Evolutionary conservation across 768 basidiomycete genomes (phyloP).

Genomic region (Boletus sensibilis): DNA sequence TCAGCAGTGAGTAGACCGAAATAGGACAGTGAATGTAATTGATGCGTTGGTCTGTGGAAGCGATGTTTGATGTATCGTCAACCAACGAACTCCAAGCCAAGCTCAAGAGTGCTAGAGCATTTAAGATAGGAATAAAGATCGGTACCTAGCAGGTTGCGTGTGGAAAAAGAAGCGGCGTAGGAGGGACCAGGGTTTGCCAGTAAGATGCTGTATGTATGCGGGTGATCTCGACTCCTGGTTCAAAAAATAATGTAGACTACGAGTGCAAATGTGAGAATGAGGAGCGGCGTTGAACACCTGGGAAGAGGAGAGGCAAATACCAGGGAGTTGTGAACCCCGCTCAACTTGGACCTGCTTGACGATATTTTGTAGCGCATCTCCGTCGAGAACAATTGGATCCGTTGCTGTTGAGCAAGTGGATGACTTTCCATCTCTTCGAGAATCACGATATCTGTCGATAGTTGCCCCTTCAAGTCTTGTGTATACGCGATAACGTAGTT

Average conservation of each 20-base stretch:
- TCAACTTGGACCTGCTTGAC: not conserved
- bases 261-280: slow-evolving; percentile 7
- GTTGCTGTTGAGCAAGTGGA: not conserved
- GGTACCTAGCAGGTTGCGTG: not conserved
- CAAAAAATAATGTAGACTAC: not conserved
- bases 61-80: slow-evolving; percentile 1
- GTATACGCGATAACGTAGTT: not conserved
- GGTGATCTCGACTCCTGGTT: not conserved
- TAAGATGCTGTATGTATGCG: not conserved
- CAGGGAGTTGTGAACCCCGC: not conserved
- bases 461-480: not conserved
- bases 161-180: not conserved
- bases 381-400: not conserved
- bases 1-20: not conserved
- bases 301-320: not conserved
- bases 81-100: not conserved
- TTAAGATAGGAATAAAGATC: not conserved
- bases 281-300: not conserved
- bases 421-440: not conserved
- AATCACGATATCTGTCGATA: not conserved
- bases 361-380: not conserved
- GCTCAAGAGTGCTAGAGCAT: not conserved
- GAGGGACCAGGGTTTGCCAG: not conserved
- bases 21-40: not conserved
- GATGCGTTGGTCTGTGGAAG: not conserved